Percentiles rank a stretch among this genome's conserved stretches.
These are phyloP conservation scores for Linderina pennispora DNA, from an alignment of 192 early-diverging fungal species.

Conservation along the genomic window DNA sequence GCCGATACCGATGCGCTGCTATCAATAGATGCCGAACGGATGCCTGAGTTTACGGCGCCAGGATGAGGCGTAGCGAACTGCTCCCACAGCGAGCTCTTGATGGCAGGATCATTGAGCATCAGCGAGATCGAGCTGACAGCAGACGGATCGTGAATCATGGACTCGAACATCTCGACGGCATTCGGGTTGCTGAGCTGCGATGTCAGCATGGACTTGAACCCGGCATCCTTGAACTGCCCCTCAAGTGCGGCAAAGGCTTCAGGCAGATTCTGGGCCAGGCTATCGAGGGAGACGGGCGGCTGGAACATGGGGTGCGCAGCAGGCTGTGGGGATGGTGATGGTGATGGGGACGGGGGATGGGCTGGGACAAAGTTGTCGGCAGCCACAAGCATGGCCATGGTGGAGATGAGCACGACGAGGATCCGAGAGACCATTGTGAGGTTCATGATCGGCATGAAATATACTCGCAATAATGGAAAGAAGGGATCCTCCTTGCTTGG, in stretches of 20 bases:
- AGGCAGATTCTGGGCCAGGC: constrained; percentile 39
- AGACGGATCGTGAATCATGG: constrained; percentile 34
- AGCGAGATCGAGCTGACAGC: constrained; percentile 39
- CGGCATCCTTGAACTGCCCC: constrained; percentile 27
- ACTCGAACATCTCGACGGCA: constrained; percentile 46
- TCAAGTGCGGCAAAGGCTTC: constrained; percentile 40
- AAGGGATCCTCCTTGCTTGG: too few species aligned
- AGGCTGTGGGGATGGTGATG: too few species aligned
- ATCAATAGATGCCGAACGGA: not conserved
- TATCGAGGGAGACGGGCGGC: constrained; percentile 25
- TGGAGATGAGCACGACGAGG: not conserved
- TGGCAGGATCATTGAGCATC: constrained; percentile 31
- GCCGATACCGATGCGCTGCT: constrained; percentile 1
- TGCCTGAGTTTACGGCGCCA: too few species aligned
- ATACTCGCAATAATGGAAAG: too few species aligned
- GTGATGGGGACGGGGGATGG: too few species aligned
- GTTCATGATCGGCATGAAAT: too few species aligned
- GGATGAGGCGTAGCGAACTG: too few species aligned
- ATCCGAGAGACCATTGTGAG: not conserved
- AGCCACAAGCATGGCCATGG: not conserved
- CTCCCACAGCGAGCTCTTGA: constrained; percentile 37
- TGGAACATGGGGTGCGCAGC: too few species aligned
- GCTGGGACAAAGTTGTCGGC: too few species aligned
- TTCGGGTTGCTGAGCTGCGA: constrained; percentile 43
- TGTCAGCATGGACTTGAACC: constrained; percentile 32